These are phyloP conservation scores for Lindgomyces ingoldianus DNA, from an alignment of 495 filamentous ascomycete species.

Conservation along the genomic window DNA sequence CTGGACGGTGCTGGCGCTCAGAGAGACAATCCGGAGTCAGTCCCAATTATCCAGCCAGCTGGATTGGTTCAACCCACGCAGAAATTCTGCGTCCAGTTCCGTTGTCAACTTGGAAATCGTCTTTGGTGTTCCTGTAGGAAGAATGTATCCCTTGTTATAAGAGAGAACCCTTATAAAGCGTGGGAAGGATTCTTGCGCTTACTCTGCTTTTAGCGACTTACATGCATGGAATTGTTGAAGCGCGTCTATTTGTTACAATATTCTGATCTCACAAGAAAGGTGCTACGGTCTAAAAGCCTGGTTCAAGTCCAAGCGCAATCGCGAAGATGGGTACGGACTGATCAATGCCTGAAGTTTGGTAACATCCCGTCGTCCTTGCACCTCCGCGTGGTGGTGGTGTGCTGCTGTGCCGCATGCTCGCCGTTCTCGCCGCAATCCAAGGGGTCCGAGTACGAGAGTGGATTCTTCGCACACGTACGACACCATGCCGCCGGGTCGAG, in stretches of 20 bases:
- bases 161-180: not conserved
- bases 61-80: not conserved
- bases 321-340: not conserved
- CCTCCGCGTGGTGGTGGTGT: not conserved
- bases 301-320: not conserved
- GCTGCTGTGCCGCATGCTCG: not conserved
- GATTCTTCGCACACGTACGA: too few relatives aligned
- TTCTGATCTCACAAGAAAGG: not conserved
- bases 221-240: not conserved
- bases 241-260: not conserved
- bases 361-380: not conserved
- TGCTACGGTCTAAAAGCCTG: not conserved
- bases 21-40: not conserved
- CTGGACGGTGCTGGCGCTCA: not conserved
- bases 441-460: not conserved
- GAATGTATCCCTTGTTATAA: not conserved
- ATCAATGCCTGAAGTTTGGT: not conserved
- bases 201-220: not conserved
- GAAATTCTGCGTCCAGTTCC: not conserved
- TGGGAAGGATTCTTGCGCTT: not conserved
- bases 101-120: not conserved
- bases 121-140: not conserved
- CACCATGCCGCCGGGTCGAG: not conserved
- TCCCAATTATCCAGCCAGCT: not conserved
- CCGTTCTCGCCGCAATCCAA: not conserved